Evolutionary conservation across 2,329 filamentous ascomycete genomes (phyloP), one percentile per base, ranked within the genome.

Genomic region (Aspergillus fructus): DNA sequence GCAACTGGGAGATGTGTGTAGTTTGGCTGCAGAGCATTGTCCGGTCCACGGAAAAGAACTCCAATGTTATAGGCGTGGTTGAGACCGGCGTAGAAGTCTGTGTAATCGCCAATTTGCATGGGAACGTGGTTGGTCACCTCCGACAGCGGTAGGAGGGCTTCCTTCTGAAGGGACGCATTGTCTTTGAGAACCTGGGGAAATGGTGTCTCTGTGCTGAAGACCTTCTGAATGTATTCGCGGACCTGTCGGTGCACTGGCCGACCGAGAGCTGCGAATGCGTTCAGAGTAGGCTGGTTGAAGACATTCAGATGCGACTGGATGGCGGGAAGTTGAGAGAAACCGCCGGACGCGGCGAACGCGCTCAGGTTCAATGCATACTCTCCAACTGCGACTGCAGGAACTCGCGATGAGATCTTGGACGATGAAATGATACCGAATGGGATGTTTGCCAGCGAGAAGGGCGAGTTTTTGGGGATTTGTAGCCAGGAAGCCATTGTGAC

Each of bases 361-460:
- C 82, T 80, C 12, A 94, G 79, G 64, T 93, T 89, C 45, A 94
- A 76, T 0, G 85, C 89, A 72, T 89, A 78, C 33, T 87, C 82
- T 49, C 90, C 90, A 64, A 94, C 89, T 9, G 89, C 89, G 59
- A 90, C 76, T 13, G 89, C 90, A 9, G 86, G 82, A 27, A 86
- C 86, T 2, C 81, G 88, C 24, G 79, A 79, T 11, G 79, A 66
- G 58, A 84, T 79, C 5, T 79, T 72, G 3, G 79, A 62, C 1
- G 88, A 88, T 30, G 86, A 88, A 69, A 94, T 90, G 77, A 94
- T 86, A 67, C 90, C 90, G 68, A 93, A 93, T 1, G 90, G 90
- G 53, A 94, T 88, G 70, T 94, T 94, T 67, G 87, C 85, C 51
- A 93, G 77, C 8, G 89, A 90, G 75, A 92, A 92, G 67, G 86